Evolutionary conservation across 495 filamentous ascomycete genomes (phyloP), one percentile per base, ranked within the genome.

Genomic region (Chaetomium tenue): DNA sequence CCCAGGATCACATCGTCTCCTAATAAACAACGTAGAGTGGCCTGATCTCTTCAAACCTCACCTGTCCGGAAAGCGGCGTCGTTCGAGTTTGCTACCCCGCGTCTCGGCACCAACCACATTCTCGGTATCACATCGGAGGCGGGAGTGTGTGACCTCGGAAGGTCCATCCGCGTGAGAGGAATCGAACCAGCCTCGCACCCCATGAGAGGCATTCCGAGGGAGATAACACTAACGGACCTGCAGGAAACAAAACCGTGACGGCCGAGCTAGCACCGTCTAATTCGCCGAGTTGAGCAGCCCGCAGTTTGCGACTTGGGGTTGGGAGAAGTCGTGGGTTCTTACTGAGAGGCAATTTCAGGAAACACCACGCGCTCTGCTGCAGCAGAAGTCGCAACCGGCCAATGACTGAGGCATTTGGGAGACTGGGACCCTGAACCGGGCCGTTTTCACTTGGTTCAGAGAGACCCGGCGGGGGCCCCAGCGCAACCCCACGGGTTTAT

Each of bases 381-480:
- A 42, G 25, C 66, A 62, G 68, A 65, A 62, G 46, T 47, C 46
- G 47, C 60, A 66, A 26, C 60, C 58, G 30, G 67, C 44, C 50
- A 47, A 68, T 66, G 67, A 68, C 60, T 69, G 44, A 20, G 15
- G 44, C 44, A 47, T 66, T 64, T 67, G 67, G 67, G 66, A 55
- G 54, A 65, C 56, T 64, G 63, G 53, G 44, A 61, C 65, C 58
- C 70, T 59, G 58, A 74, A 64, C 64, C 70, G 72, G 70, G 61
- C 72, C 72, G 72, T 74, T 71, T 74, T 39, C 39, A 61, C 54
- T 61, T 61, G 44, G 66, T 51, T 48, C 48, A 55, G 46, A 67
- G 61, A 13, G 53, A 63, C 33, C 33, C 11, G 33, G 16, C 16
- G 30, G 52, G 52, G 30, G 52, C 18, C n/a, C 23, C 39, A 13